Base-by-base conservation (phyloP, 2,329 filamentous ascomycete species). In the Fusarium abutilonis region DNA sequence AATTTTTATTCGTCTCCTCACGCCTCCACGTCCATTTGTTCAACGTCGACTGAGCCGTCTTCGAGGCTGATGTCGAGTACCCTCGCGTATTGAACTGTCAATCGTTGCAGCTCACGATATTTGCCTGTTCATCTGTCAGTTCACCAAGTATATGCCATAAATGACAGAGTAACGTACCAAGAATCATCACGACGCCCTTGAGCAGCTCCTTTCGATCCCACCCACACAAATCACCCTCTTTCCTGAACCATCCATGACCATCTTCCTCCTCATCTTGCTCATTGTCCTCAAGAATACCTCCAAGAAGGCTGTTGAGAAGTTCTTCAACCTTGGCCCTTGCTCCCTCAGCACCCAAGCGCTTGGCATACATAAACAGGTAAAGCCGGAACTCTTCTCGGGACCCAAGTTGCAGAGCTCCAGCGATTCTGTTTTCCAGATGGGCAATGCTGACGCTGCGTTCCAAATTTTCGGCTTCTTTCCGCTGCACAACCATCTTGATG, bases 341-440 rank as follows among this genome's bases (percentile, higher is more conserved):
- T 0, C 93, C 93, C 75, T 99, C 96, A 0, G 93, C 92, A 1
- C 95, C 95, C 6, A 99, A 85, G 1, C 95, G 88, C 79, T 97
- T 98, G 4, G 93, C 94, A 72, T 99, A 99, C 93, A 98, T 98
- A 71, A 93, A 90, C n/a, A 99, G 80, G 72, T 98, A 98, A 2
- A 97, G 82, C 54, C 92, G 87, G 78, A 98, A 99, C 74, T 99
- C 95, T 56, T 98, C 93, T 68, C 88, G 90, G 0, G 95, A 90
- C 4, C 90, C 91, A 1, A 99, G 80, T 57, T 92, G 89, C 72
- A 96, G 79, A 0, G 95, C 92, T 4, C 92, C 96, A 3, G 95
- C 94, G 41, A 99, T 89, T 35, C 96, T 87, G 71, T 97, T 98
- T 76, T 99, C 95, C 11, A 99, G 80, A 78, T 99, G 95, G 7